A percentile compares a stretch with the other conserved stretches of the same genome.
Evolutionary conservation across 345 rosid species (phyloP).

Genomic region (Brassica carinata): DNA sequence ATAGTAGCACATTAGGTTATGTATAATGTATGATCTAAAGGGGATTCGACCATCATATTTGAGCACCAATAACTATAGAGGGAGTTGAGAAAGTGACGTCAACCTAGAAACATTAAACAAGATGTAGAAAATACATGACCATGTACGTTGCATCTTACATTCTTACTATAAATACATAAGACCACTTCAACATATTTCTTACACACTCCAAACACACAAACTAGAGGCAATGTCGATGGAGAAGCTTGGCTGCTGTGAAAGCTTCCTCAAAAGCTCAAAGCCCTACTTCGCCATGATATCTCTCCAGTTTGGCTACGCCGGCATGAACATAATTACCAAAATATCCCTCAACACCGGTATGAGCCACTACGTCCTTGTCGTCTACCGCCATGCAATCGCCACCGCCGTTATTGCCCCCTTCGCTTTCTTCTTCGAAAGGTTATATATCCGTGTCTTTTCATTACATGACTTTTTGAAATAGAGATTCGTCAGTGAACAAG

Average conservation of each 20-base stretch:
- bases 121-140: not conserved
- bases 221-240: conserved; percentile 19
- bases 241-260: conserved; percentile 20
- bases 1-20: not conserved
- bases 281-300: conserved; percentile 60
- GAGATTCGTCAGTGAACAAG: not conserved
- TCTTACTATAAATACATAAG: conserved; percentile 35
- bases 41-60: not conserved
- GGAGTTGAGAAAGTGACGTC: conserved; percentile 11
- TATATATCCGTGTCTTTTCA: not conserved
- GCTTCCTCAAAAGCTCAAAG: conserved; percentile 41
- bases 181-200: not conserved
- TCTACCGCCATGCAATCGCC: conserved; percentile 71
- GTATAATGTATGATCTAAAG: not conserved
- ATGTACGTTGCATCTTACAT: not conserved
- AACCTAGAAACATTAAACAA: conserved; percentile 21
- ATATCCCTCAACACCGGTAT: conserved; percentile 54
- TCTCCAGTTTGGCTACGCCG: conserved; percentile 62
- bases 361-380: conserved; percentile 68
- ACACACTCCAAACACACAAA: conserved; percentile 13
- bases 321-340: conserved; percentile 57
- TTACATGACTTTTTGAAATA: not conserved
- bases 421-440: conserved; percentile 70
- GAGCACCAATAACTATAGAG: conserved; percentile 20
- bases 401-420: conserved; percentile 66